Conservation (phyloP, 805 yeast species). For the Wickerhamomyces tratensis region DNA sequence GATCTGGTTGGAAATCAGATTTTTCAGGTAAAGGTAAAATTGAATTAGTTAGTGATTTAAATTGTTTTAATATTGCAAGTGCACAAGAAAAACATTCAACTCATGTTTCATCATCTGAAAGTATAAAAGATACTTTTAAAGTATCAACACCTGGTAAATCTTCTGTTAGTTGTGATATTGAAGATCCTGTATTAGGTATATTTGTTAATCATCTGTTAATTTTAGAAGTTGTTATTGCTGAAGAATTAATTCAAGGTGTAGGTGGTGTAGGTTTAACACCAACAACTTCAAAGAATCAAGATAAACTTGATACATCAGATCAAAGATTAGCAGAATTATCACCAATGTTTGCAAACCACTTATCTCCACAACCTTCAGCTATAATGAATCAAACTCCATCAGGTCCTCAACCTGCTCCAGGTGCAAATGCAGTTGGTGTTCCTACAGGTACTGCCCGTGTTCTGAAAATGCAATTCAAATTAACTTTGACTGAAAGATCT, state of each 20-base stretch:
- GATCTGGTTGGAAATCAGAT: conserved; percentile 94
- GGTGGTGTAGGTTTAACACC: conserved; percentile 14
- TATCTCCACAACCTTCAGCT: conserved; percentile 9
- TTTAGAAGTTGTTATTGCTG: conserved; percentile 90
- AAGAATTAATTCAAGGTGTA: conserved; percentile 53
- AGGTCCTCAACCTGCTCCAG: conserved; percentile 2
- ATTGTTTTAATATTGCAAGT: conserved; percentile 49
- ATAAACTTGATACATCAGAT: conserved; percentile 17
- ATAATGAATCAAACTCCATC: conserved; percentile 1
- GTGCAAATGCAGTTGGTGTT: conserved; percentile 54
- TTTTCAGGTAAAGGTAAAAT: conserved; percentile 69
- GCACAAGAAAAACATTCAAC: conserved; percentile 36
- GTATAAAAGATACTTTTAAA: conserved; percentile 30
- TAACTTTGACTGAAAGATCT: conserved; percentile 78
- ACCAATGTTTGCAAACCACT: conserved; percentile 30
- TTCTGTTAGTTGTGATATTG: conserved; percentile 61
- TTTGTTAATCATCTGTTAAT: conserved; percentile 67
- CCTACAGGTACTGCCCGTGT: conserved; percentile 96
- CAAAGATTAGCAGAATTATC: conserved; percentile 34
- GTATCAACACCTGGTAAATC: background rate
- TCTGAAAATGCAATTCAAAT: conserved; percentile 84
- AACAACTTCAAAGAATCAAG: conserved; percentile 15
- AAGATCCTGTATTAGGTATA: conserved; percentile 74
- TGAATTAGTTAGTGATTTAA: conserved; percentile 67
- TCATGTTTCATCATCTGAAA: conserved; percentile 31